phyloP scores from a whole-genome alignment of 2,329 filamentous ascomycete species.

The Claviceps sp. region DNA sequence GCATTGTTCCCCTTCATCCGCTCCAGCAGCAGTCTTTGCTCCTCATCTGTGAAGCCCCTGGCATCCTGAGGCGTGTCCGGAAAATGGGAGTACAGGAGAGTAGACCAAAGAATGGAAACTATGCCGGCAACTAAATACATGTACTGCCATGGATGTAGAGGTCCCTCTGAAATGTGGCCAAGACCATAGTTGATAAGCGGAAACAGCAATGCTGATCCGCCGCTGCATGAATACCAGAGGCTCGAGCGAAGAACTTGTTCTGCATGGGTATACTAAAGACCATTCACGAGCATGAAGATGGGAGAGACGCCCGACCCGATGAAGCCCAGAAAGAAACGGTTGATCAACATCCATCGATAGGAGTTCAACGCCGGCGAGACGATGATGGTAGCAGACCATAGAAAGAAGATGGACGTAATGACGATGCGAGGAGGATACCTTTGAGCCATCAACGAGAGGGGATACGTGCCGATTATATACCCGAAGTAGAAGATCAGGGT shows the following conservation, averaged over 20 bases:
- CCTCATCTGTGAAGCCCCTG: conserved; percentile 17
- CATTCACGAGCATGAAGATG: conserved; percentile 24
- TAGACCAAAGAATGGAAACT: conserved; percentile 15
- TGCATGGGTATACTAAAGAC: conserved; percentile 24
- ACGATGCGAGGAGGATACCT: conserved; percentile 16
- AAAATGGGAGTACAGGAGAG: conserved; percentile 15
- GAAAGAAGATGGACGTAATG: conserved; percentile 15
- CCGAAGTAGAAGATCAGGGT: conserved; percentile 22
- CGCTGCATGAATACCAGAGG: conserved; percentile 25
- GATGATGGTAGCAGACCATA: conserved; percentile 19
- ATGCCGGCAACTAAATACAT: conserved; percentile 22
- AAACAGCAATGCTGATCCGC: conserved; percentile 20
- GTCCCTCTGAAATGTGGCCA: conserved; percentile 16
- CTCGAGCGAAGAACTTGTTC: conserved; percentile 17
- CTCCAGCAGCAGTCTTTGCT: conserved; percentile 13
- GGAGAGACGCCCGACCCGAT: conserved; percentile 21
- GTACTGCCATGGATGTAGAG: conserved; percentile 18
- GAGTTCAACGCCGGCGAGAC: conserved; percentile 3
- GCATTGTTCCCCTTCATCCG: conserved; percentile 17
- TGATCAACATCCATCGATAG: conserved; percentile 19
- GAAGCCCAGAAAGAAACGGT: conserved; percentile 24
- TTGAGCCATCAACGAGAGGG: conserved; percentile 17
- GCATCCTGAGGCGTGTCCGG: conserved; percentile 17
- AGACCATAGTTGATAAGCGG: conserved; percentile 22
- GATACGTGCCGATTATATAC: conserved; percentile 18